These are phyloP conservation scores for Talaromyces sp. DNA, from an alignment of 2,329 filamentous ascomycete genomes.

Conservation along the genomic window DNA sequence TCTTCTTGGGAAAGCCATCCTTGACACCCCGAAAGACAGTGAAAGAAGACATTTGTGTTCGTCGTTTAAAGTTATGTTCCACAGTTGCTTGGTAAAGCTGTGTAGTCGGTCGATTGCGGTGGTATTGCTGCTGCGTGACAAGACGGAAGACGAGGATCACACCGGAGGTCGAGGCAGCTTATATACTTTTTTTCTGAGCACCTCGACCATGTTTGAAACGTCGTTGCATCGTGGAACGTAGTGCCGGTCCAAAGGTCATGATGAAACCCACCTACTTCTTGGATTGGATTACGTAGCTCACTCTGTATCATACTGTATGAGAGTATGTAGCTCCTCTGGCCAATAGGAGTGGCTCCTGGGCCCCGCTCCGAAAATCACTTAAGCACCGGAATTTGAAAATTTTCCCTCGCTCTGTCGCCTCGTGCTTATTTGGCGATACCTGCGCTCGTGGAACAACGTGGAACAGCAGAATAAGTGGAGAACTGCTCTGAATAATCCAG, in stretches of 20 bases:
- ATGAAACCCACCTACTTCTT: not conserved
- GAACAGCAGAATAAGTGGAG: not conserved
- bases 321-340: not conserved
- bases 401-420: not conserved
- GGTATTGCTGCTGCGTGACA: not conserved
- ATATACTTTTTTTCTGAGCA: not conserved
- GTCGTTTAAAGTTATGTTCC: not conserved
- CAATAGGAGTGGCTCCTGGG: constrained; percentile 3
- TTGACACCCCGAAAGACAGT: constrained; percentile 1
- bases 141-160: too few species aligned
- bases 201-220: not conserved
- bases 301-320: not conserved
- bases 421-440: too few species aligned
- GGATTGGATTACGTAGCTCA: not conserved
- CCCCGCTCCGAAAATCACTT: not conserved
- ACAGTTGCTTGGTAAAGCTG: not conserved
- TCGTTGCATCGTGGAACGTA: not conserved
- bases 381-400: not conserved
- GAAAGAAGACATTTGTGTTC: constrained; percentile 9
- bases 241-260: not conserved
- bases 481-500: not conserved
- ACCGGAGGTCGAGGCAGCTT: not conserved
- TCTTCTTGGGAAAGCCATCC: constrained; percentile 9
- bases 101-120: not conserved
- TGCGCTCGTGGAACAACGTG: not conserved